Evolutionary conservation across 2,329 filamentous ascomycete species (phyloP).

Genomic region (Chrysoporthe cubensis): DNA sequence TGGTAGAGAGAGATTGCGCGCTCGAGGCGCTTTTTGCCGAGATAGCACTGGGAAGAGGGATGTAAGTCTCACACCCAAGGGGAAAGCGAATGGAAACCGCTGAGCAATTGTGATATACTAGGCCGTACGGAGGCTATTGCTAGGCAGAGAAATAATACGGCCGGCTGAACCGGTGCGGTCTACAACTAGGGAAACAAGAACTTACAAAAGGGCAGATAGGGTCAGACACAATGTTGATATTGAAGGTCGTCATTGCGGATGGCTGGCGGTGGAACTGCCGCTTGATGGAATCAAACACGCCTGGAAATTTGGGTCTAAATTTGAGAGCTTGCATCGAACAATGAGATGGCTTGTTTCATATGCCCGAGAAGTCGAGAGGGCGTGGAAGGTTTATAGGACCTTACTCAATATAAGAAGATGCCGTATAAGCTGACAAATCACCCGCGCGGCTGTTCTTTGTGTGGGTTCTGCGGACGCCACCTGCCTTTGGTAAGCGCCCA

Average conservation of each 20-base stretch:
- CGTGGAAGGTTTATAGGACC: not conserved
- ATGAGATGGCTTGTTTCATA: not conserved
- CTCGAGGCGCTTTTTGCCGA: slow-evolving; percentile 77
- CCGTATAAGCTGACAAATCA: slow-evolving; percentile 24
- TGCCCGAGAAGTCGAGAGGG: not conserved
- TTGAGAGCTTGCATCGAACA: not conserved
- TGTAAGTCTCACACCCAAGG: slow-evolving; percentile 29
- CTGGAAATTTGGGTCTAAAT: not conserved
- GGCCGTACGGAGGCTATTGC: not conserved
- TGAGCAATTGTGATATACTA: no score
- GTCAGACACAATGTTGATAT: slow-evolving; percentile 80
- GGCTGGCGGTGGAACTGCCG: slow-evolving; percentile 18
- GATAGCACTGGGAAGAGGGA: slow-evolving; percentile 62
- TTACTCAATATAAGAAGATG: not conserved
- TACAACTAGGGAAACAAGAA: slow-evolving; percentile 12
- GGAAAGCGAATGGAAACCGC: not conserved
- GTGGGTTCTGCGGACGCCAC: slow-evolving; percentile 1
- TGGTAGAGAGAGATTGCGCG: slow-evolving; percentile 71
- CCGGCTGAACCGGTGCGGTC: no score
- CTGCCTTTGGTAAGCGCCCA: slow-evolving; percentile 15
- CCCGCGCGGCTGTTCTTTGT: not conserved
- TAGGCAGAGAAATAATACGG: not conserved
- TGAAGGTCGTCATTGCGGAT: slow-evolving; percentile 69
- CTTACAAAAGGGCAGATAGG: slow-evolving; percentile 71
- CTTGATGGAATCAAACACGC: slow-evolving; percentile 16